Evolutionary conservation across 2,329 filamentous ascomycete species (phyloP), one percentile per base, ranked within the genome.

Genomic region (Neonectria coccinea): DNA sequence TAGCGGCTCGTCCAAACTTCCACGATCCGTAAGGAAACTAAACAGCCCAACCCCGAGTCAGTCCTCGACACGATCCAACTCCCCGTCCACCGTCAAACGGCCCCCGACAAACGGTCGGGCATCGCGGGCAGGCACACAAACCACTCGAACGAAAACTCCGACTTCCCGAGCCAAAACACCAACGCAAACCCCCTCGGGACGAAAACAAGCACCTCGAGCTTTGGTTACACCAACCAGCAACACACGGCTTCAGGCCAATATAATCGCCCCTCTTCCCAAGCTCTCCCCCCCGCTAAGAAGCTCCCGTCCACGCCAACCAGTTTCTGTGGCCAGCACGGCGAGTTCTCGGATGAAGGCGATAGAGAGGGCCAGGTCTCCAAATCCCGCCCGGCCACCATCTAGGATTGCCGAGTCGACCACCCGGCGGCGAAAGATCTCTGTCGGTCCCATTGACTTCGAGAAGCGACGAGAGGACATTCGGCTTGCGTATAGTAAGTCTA

Each of bases 371-470:
- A 80, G 76, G 54, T 83, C 84, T 5, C 80, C 83, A n/a, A 72
- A 77, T 55, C 78, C 78, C 25, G 76, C 75, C 22, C 72, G 73
- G 53, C 73, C 72, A 25, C 63, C 74, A 27, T 66, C 70, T 73
- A 59, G 80, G 74, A 71, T 71, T 45, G 64, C 79, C 41, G 83
- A 84, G 56, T 72, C 75, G 31, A 70, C 79, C 5, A 65, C 77
- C 6, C 77, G 81, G 33, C 81, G 85, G 62, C 82, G 84, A 47
- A 88, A 88, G 73, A 82, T 88, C 56, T 86, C 86, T 1, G 81
- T 94, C 63, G 91, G 91, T 1, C 91, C 91, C 64, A 92, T 97
- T 56, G 92, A 97, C 78, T 96, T 97, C 76, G 93, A 91, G 64
- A 92, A 92, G 70, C 87, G 93, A 55, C 86, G 94, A 71, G 91